phyloP scores from a whole-genome alignment of 2,329 filamentous ascomycete species.

The Neofusicoccum cordaticola region DNA sequence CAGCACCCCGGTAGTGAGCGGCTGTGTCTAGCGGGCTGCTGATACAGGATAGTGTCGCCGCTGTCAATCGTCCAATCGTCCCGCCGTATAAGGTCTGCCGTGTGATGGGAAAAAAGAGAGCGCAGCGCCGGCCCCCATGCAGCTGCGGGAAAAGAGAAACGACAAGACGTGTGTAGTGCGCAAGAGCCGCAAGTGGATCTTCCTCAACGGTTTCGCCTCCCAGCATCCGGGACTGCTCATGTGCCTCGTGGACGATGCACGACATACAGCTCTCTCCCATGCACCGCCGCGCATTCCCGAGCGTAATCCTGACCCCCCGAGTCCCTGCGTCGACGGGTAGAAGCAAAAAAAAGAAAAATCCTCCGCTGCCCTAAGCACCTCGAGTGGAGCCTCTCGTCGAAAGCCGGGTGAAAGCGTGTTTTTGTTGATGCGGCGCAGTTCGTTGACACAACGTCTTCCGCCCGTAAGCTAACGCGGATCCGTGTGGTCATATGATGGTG shows the following conservation, averaged over 20 bases:
- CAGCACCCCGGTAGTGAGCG: not conserved
- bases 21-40: not conserved
- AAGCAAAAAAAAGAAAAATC: not conserved
- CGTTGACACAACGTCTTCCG: not conserved
- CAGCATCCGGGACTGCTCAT: constrained; percentile 7
- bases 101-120: not conserved
- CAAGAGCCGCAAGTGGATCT: constrained; percentile 14
- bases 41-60: not conserved
- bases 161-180: not conserved
- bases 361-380: not conserved
- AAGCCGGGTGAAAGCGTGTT: not conserved
- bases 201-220: constrained; percentile 7
- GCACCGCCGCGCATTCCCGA: not conserved
- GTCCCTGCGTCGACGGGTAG: not conserved
- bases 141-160: not conserved
- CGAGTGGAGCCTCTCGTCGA: not conserved
- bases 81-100: not conserved
- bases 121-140: not conserved
- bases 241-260: constrained; percentile 7
- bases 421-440: not conserved
- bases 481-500: constrained; percentile 9
- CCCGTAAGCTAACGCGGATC: not conserved
- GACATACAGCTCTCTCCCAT: not conserved
- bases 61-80: not conserved
- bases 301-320: not conserved